Evolutionary conservation across 495 filamentous ascomycete genomes (phyloP), one percentile per base, ranked within the genome.

Genomic region (Achaetomiella virescens): DNA sequence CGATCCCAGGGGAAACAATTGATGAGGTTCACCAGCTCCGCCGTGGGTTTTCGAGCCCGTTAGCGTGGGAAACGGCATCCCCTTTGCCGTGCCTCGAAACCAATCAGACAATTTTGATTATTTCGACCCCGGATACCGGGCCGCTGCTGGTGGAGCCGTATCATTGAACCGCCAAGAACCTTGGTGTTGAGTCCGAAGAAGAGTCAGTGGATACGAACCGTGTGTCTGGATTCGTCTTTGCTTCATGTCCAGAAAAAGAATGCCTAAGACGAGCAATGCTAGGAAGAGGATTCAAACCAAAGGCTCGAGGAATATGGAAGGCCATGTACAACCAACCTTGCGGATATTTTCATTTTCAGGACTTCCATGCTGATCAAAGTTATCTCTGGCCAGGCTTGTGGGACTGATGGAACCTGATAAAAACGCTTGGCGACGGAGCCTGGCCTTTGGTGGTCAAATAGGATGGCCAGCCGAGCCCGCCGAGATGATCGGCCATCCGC

Each of bases 401-500:
- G 27, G 6, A 21, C 38, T 43, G 20, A 55, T 61, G 57, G 29
- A 52, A 62, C 65, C 53, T 58, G 66, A 68, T 65, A 68, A 68
- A 61, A 67, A 55, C 7, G 45, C 63, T 68, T 66, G 65, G 65
- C 65, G 31, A 15, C n/a, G 40, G 41, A 22, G 22, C 20, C 9
- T 36, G 22, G 5, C 20, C 18, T 24, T 38, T n/a, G 15, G 12
- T 45, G 12, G 33, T 35, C 54, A 17, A 57, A 57, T 42, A n/a
- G 54, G 54, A 55, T 51, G 10, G 11, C 25, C 49, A 54, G 52
- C 43, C 52, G 54, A 62, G 20, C 9, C 22, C 40, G 29, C 29
- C 48, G 44, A 53, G 22, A 31, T 18, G 36, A 2, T 21, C 1
- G 44, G 21, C 38, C 33, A 52, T 49, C 33, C 35, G 43, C 20